phyloP scores from a whole-genome alignment of 1,284 basidiomycete genomes.

The Cutaneotrichosporon mucoides region DNA sequence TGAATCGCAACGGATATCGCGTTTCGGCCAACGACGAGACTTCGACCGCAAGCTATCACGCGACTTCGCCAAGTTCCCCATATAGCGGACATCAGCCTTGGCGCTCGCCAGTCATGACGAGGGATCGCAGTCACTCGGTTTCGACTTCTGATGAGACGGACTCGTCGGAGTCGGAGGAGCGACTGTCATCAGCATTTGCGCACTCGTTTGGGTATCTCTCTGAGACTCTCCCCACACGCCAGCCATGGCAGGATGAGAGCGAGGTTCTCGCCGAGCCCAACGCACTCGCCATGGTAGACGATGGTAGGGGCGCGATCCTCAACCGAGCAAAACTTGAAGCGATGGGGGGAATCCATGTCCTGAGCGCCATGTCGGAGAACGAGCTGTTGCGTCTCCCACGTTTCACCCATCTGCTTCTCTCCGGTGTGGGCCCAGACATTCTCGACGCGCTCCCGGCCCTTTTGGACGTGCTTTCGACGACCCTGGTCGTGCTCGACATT shows the following conservation, averaged over 20 bases:
- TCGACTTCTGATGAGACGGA: slow-evolving; percentile 25
- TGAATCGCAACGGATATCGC: slow-evolving; percentile 9
- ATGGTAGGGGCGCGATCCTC: slow-evolving; percentile 42
- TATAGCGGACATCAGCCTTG: slow-evolving; percentile 10
- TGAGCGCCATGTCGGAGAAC: slow-evolving; percentile 20
- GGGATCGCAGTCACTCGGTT: slow-evolving; percentile 35
- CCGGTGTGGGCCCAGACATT: slow-evolving; percentile 64
- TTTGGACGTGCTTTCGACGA: slow-evolving; percentile 66
- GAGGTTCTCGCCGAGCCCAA: slow-evolving; percentile 21
- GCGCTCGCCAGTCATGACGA: slow-evolving; percentile 17
- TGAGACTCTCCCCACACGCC: slow-evolving; percentile 4
- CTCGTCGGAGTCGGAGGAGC: slow-evolving; percentile 5
- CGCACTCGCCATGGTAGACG: slow-evolving; percentile 42
- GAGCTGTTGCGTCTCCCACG: slow-evolving; percentile 53
- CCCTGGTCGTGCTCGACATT: slow-evolving; percentile 83
- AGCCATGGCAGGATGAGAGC: slow-evolving; percentile 24
- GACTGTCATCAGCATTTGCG: slow-evolving; percentile 10
- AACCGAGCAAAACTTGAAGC: slow-evolving; percentile 34
- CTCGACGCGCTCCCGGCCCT: slow-evolving; percentile 65
- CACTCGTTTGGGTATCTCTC: slow-evolving; percentile 20
- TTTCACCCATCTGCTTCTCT: slow-evolving; percentile 82
- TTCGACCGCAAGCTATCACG: slow-evolving; percentile 2
- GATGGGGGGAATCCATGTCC: slow-evolving; percentile 36
- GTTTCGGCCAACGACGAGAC: not conserved
- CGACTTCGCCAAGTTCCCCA: not conserved